phyloP scores from a whole-genome alignment of 805 yeast species.

The Candida koratica region DNA sequence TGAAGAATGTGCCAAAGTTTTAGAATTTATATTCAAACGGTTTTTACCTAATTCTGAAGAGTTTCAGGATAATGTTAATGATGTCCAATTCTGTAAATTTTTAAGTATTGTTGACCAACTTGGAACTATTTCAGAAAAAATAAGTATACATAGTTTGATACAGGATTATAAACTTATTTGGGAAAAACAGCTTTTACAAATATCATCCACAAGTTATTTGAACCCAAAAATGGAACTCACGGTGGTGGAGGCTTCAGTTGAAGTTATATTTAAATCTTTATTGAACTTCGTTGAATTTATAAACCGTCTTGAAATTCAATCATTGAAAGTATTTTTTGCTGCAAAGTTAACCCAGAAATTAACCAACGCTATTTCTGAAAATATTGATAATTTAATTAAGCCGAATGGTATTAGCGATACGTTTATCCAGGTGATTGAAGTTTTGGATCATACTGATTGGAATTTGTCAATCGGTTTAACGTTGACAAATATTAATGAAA shows the following conservation, averaged over 20 bases:
- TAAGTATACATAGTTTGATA: constrained; percentile 11
- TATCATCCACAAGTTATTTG: constrained; percentile 1
- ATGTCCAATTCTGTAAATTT: constrained; percentile 12
- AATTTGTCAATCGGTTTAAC: constrained; percentile 20
- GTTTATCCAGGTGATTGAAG: constrained; percentile 15
- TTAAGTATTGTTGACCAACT: constrained; percentile 9
- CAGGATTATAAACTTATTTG: constrained; percentile 13
- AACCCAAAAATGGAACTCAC: background rate
- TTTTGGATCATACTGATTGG: constrained; percentile 21
- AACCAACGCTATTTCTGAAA: constrained; percentile 27
- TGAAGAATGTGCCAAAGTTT: constrained; percentile 12
- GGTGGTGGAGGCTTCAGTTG: constrained; percentile 1
- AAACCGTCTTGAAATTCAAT: constrained; percentile 20
- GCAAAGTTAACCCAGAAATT: constrained; percentile 25
- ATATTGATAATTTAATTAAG: constrained; percentile 23
- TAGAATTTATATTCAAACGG: constrained; percentile 17
- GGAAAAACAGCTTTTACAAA: constrained; percentile 9
- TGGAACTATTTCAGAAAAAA: constrained; percentile 9
- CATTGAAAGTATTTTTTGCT: constrained; percentile 24
- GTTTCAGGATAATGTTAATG: constrained; percentile 11
- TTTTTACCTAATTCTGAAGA: constrained; percentile 21
- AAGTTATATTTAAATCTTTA: constrained; percentile 20
- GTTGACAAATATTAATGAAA: constrained; percentile 19
- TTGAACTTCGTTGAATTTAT: constrained; percentile 27
- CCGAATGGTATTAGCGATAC: constrained; percentile 8